Conservation (phyloP, 371 early-diverging fungal genomes). For the Apophysomyces ossiformis region DNA sequence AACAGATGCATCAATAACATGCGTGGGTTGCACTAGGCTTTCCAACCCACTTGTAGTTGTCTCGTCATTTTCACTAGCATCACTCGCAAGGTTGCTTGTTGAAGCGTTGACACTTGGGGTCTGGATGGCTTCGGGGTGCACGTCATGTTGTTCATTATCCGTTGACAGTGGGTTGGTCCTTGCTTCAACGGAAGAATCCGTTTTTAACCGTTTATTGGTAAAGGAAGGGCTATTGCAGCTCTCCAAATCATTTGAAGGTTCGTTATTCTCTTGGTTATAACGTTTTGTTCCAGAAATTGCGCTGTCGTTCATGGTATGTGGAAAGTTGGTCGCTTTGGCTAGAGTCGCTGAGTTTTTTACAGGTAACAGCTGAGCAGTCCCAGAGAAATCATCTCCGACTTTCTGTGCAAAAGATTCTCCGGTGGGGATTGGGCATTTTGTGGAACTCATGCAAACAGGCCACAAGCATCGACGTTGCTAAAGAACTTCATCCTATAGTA, state of each 20-base stretch:
- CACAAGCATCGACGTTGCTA: too few species aligned
- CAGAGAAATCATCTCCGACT: too few species aligned
- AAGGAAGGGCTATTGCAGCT: not conserved
- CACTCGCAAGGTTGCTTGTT: not conserved
- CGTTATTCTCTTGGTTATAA: not conserved
- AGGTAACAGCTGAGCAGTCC: not conserved
- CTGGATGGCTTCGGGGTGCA: not conserved
- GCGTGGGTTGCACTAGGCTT: not conserved
- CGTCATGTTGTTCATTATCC: not conserved
- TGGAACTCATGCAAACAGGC: too few species aligned
- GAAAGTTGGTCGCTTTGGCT: not conserved
- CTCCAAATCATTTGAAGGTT: not conserved
- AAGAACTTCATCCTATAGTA: too few species aligned
- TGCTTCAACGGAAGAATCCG: not conserved
- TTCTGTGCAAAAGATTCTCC: too few species aligned
- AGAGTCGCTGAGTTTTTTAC: not conserved
- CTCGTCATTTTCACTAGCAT: not conserved
- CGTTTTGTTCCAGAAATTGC: conserved; percentile 7
- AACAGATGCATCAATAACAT: not conserved
- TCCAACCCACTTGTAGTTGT: not conserved
- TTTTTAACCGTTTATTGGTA: not conserved
- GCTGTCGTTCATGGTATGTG: not conserved
- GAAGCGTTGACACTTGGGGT: not conserved
- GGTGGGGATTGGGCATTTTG: too few species aligned
- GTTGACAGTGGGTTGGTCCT: not conserved